phyloP scores from a whole-genome alignment of 169 alveolate genomes.

The Plasmodium cynomolgi region DNA sequence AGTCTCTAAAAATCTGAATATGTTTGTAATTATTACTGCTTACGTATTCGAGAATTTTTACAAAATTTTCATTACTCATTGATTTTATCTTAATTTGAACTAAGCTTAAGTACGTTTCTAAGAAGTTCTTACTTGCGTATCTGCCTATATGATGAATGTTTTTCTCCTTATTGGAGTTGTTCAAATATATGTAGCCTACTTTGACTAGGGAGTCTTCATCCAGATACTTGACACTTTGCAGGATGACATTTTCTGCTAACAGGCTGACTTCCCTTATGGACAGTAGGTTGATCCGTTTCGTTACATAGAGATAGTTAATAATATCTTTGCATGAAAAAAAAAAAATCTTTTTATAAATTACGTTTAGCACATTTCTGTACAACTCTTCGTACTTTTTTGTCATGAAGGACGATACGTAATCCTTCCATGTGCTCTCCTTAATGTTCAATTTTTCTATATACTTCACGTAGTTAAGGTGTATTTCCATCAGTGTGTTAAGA shows the following conservation, averaged over 20 bases:
- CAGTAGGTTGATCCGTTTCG: slow-evolving; percentile 29
- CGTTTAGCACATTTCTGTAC: slow-evolving; percentile 10
- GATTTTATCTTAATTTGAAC: slow-evolving; percentile 36
- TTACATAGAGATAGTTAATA: slow-evolving; percentile 48
- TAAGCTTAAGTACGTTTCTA: slow-evolving; percentile 48
- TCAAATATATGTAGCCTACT: slow-evolving; percentile 50
- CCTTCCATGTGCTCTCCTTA: slow-evolving; percentile 43
- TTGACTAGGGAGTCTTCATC: slow-evolving; percentile 47
- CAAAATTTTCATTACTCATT: slow-evolving; percentile 60
- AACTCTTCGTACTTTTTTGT: slow-evolving; percentile 10
- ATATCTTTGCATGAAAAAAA: slow-evolving; percentile 53
- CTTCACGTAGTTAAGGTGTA: slow-evolving; percentile 33
- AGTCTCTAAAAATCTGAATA: slow-evolving; percentile 56
- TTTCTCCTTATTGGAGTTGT: slow-evolving; percentile 44
- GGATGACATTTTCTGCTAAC: slow-evolving; percentile 27
- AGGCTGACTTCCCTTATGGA: slow-evolving; percentile 19
- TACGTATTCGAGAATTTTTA: slow-evolving; percentile 41
- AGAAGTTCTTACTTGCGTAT: slow-evolving; percentile 26
- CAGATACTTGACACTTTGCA: slow-evolving; percentile 19
- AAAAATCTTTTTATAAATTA: slow-evolving; percentile 44
- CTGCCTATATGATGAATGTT: background rate
- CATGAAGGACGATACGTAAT: slow-evolving; percentile 19
- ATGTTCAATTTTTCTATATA: slow-evolving; percentile 46
- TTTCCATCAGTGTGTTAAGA: background rate
- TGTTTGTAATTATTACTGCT: slow-evolving; percentile 71